phyloP scores from a whole-genome alignment of 2,329 filamentous ascomycete genomes.

The Aspergillus pseudonomiae region DNA sequence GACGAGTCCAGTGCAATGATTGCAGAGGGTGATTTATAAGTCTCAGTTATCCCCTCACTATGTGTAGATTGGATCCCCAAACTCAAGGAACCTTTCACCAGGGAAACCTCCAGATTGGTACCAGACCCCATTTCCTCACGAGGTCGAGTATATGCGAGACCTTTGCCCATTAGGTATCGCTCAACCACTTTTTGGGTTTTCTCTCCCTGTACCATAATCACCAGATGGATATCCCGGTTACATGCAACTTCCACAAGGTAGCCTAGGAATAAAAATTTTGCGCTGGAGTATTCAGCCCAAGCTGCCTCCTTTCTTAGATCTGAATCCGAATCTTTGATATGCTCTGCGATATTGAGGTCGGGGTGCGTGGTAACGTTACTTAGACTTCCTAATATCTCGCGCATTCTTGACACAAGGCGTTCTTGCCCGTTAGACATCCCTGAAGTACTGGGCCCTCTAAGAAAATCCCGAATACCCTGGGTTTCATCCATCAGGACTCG shows the following conservation, averaged over 20 bases:
- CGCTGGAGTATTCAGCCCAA: conserved; percentile 52
- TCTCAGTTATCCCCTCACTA: conserved; percentile 34
- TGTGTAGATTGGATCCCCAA: conserved; percentile 39
- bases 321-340: conserved; percentile 37
- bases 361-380: conserved; percentile 49
- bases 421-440: conserved; percentile 16
- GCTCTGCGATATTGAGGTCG: conserved; percentile 46
- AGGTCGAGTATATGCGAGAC: conserved; percentile 35
- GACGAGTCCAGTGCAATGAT: conserved; percentile 50
- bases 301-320: conserved; percentile 43
- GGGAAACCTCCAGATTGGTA: conserved; percentile 38
- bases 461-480: conserved; percentile 34
- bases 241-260: conserved; percentile 43
- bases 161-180: conserved; percentile 47
- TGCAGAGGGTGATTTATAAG: conserved; percentile 39
- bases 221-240: conserved; percentile 40
- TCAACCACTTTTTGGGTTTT: conserved; percentile 43
- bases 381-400: conserved; percentile 38
- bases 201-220: conserved; percentile 42
- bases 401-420: conserved; percentile 34
- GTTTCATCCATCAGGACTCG: conserved; percentile 33
- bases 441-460: conserved; percentile 24
- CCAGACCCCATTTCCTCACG: conserved; percentile 36
- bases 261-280: conserved; percentile 50
- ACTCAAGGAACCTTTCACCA: conserved; percentile 39